Evolutionary conservation across 2,329 filamentous ascomycete species (phyloP), one percentile per base, ranked within the genome.

Genomic region (Pseudocercospora cruenta): DNA sequence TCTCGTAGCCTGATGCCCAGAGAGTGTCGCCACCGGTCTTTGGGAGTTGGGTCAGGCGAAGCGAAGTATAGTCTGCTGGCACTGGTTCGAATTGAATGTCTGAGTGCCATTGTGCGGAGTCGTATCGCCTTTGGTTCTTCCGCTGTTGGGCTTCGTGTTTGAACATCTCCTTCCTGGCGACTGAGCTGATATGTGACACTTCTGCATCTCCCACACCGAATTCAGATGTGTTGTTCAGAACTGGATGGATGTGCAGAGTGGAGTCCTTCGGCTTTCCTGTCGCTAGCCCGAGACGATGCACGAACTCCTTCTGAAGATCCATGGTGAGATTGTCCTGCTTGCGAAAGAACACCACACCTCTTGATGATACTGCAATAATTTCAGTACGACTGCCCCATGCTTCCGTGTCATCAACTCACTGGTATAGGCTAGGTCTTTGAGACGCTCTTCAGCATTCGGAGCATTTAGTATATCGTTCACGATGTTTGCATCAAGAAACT

Each of bases 281-380:
- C 4, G 90, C 80, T 69, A 86, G 79, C 4, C 88, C 88, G 0
- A 91, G 81, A 0, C 83, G 82, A 14, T 87, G 81, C 58, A 87
- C 85, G 0, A 92, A 81, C 62, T 88, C 80, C 78, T 91, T 91
- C 72, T 86, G 84, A 14, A 89, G 82, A 1, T 88, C 86, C 73
- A 90, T 84, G 68, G 83, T 85, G 39, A 91, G 78, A 73, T 85
- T 81, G 72, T 87, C 80, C 68, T 92, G 89, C 33, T 64, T 67
- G 21, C 88, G 85, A 78, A 92, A 90, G 80, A 91, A 90, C 39
- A 91, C 88, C 2, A 91, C 89, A 10, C 89, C 89, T 0, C 89
- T 85, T 67, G 87, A 85, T 1, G 89, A 91, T 70, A 91, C 88
- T 90, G 58, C 19, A 10, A 16, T 53, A 62, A 28, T 39, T 55